These are phyloP conservation scores for Phytophthora megakarya DNA, from an alignment of 352 stramenopile genomes.

Conservation along the genomic window DNA sequence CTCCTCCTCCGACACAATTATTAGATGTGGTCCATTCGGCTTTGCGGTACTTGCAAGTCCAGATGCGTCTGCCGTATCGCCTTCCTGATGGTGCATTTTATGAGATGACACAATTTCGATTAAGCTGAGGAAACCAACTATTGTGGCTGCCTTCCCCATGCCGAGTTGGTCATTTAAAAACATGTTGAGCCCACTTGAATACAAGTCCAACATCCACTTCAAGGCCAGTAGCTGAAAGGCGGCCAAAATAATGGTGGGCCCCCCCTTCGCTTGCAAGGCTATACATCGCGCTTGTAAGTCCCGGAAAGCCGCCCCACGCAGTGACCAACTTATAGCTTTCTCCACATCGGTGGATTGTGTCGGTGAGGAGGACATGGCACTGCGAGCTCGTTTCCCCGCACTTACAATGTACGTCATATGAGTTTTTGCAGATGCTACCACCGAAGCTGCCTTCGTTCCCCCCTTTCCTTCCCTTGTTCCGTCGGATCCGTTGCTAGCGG, in stretches of 20 bases:
- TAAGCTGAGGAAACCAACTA: constrained; percentile 75
- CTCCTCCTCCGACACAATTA: constrained; percentile 77
- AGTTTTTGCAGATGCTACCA: constrained; percentile 30
- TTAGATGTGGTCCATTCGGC: constrained; percentile 61
- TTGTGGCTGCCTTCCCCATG: constrained; percentile 83
- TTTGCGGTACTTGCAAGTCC: background rate
- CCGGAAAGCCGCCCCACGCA: constrained; percentile 33
- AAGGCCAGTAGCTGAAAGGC: constrained; percentile 80
- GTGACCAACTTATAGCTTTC: constrained; percentile 18
- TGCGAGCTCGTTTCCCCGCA: constrained; percentile 50
- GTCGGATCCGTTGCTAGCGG: constrained; percentile 18
- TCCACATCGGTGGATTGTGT: constrained; percentile 7
- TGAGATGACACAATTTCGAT: constrained; percentile 46
- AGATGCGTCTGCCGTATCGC: background rate
- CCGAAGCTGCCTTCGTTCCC: constrained; percentile 13
- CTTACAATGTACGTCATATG: constrained; percentile 54
- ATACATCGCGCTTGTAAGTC: constrained; percentile 36
- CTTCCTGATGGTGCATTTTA: constrained; percentile 21
- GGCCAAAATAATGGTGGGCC: constrained; percentile 54
- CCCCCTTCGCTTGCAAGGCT: constrained; percentile 29
- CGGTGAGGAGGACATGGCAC: constrained; percentile 44
- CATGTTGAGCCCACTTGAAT: constrained; percentile 63
- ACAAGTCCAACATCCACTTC: constrained; percentile 83
- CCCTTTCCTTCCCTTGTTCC: constrained; percentile 23
- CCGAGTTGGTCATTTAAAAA: constrained; percentile 87